Percentiles rank a stretch among this genome's conserved stretches.
Conservation (phyloP, 192 early-diverging fungal genomes). For the Radiomyces spectabilis region DNA sequence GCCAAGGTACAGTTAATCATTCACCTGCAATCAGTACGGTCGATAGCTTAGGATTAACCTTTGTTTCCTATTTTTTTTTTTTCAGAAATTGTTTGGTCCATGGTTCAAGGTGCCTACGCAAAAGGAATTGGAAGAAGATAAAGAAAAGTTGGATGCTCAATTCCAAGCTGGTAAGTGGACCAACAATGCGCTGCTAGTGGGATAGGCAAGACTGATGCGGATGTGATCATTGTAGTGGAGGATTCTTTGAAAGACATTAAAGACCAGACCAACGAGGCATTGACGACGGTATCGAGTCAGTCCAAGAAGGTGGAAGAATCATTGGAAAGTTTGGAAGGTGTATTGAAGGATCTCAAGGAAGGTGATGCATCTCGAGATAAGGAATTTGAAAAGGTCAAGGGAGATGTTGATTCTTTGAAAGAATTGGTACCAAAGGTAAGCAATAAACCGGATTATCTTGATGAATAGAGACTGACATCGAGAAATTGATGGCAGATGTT, state of each 20-base stretch:
- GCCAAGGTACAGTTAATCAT: slow-evolving; percentile 54
- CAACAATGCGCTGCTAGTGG: too few relatives aligned
- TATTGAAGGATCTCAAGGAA: slow-evolving; percentile 54
- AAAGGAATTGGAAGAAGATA: slow-evolving; percentile 64
- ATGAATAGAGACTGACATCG: not conserved
- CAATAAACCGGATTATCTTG: too few relatives aligned
- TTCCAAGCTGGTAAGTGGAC: slow-evolving; percentile 38
- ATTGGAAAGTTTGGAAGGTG: slow-evolving; percentile 55
- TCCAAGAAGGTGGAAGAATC: slow-evolving; percentile 62
- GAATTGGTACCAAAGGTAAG: slow-evolving; percentile 70
- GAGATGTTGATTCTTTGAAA: slow-evolving; percentile 65
- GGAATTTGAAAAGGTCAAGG: slow-evolving; percentile 65
- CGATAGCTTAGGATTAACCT: not conserved
- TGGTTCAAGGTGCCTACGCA: slow-evolving; percentile 53
- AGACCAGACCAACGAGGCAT: slow-evolving; percentile 53
- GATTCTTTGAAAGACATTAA: slow-evolving; percentile 49
- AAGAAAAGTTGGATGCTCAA: slow-evolving; percentile 59
- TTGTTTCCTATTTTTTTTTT: not conserved
- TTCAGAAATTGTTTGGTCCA: slow-evolving; percentile 50
- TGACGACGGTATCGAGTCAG: slow-evolving; percentile 59
- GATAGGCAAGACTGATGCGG: too few relatives aligned
- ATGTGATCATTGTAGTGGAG: slow-evolving; percentile 29
- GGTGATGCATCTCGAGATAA: slow-evolving; percentile 58
- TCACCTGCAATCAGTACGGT: not conserved
- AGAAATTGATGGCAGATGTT: slow-evolving; percentile 41